A percentile compares a stretch with the other conserved stretches of the same genome.
phyloP scores from a whole-genome alignment of 495 filamentous ascomycete genomes.

The Podospora tetraspora region DNA sequence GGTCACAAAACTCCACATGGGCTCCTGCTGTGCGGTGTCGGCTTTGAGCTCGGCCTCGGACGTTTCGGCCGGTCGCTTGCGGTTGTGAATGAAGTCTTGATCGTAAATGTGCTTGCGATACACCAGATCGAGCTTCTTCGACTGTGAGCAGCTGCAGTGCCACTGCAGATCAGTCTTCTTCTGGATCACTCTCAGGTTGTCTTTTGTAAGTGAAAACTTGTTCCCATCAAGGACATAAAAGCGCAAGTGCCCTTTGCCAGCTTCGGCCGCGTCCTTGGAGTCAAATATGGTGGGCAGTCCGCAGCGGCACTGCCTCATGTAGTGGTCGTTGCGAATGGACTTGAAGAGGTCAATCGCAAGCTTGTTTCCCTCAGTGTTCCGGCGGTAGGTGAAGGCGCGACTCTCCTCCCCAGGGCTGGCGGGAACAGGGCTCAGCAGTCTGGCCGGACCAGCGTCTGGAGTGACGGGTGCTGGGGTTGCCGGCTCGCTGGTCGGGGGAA shows the following conservation, averaged over 20 bases:
- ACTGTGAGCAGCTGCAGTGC: slow-evolving; percentile 24
- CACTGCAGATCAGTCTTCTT: slow-evolving; percentile 19
- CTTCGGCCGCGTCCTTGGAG: slow-evolving; percentile 18
- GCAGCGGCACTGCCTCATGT: slow-evolving; percentile 26
- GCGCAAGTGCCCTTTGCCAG: slow-evolving; percentile 27
- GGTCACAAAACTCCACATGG: not conserved
- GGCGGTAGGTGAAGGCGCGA: slow-evolving; percentile 10
- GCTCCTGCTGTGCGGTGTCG: not conserved
- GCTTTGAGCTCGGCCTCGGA: slow-evolving; percentile 25
- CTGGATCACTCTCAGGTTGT: slow-evolving; percentile 24
- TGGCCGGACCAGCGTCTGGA: not conserved
- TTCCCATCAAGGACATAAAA: slow-evolving; percentile 20
- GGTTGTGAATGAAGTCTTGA: not conserved
- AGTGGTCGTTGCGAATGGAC: slow-evolving; percentile 25
- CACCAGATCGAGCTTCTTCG: not conserved
- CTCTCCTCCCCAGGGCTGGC: slow-evolving; percentile 14
- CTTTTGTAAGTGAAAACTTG: not conserved
- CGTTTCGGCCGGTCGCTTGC: slow-evolving; percentile 25
- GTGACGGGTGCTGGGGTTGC: not conserved
- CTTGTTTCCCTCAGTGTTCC: slow-evolving; percentile 14
- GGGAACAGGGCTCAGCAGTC: not conserved
- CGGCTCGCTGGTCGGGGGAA: not conserved
- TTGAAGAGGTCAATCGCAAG: slow-evolving; percentile 25
- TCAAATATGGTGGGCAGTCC: slow-evolving; percentile 21
- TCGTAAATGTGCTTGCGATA: slow-evolving; percentile 16